A percentile compares a stretch with the other conserved stretches of the same genome.
Conservation (phyloP, 2,329 filamentous ascomycete genomes). For the Penicillium brasilianum region DNA sequence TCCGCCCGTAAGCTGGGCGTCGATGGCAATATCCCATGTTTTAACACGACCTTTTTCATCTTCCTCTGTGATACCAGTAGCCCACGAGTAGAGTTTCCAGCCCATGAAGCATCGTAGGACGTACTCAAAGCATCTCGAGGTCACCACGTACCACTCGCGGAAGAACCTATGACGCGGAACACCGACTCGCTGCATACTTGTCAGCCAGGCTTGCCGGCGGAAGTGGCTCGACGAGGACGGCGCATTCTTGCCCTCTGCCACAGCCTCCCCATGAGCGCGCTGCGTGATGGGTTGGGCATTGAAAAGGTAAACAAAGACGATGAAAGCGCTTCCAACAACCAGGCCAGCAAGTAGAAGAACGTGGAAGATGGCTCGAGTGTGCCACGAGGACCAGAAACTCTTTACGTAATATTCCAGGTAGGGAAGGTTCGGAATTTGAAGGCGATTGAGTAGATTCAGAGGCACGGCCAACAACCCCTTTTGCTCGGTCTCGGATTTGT, state of each 20-base stretch:
- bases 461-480: conserved; percentile 72
- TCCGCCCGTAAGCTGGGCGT: conserved; percentile 89
- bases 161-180: conserved; percentile 86
- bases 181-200: conserved; percentile 89
- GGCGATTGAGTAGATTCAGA: conserved; percentile 58
- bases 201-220: conserved; percentile 87
- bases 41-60: conserved; percentile 86
- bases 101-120: conserved; percentile 79
- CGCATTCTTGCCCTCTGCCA: conserved; percentile 32
- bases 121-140: conserved; percentile 80
- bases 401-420: conserved; percentile 34
- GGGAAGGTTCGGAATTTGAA: conserved; percentile 31
- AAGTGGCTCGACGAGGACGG: conserved; percentile 81
- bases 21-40: conserved; percentile 90
- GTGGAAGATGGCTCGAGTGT: conserved; percentile 44
- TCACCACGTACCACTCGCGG: conserved; percentile 80
- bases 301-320: conserved; percentile 62
- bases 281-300: conserved; percentile 62
- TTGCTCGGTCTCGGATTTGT: conserved; percentile 65
- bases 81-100: conserved; percentile 73
- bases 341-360: conserved; percentile 58
- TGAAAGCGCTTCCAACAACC: conserved; percentile 60
- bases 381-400: conserved; percentile 44
- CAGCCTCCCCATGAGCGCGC: conserved; percentile 47
- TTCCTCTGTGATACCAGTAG: conserved; percentile 81